These are phyloP conservation scores for Aurantiochytrium sp. DNA, from an alignment of 108 stramenopile species.

Conservation along the genomic window DNA sequence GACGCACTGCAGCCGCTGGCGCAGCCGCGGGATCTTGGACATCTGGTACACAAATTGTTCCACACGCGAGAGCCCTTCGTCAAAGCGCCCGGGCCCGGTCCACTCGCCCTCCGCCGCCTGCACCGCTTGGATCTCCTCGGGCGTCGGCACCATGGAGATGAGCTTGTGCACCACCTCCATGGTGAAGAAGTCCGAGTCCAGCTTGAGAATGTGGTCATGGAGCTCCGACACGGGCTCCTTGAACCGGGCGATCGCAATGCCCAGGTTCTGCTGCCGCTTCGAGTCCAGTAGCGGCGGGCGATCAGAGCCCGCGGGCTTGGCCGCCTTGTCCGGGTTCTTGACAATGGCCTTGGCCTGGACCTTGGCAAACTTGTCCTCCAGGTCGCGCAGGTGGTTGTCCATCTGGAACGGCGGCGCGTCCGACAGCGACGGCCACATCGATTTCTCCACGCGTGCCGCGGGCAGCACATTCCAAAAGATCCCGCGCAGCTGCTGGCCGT, in stretches of 20 bases:
- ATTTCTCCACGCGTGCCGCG: background rate
- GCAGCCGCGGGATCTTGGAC: conserved; percentile 19
- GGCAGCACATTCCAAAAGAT: conserved; percentile 28
- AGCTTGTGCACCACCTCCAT: conserved; percentile 33
- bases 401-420: conserved; percentile 10
- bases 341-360: background rate
- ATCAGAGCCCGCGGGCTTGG: background rate
- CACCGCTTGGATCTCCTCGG: conserved; percentile 17
- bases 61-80: background rate
- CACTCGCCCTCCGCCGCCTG: conserved; percentile 12
- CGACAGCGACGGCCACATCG: conserved; percentile 10
- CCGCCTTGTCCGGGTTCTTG: background rate
- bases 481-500: background rate
- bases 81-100: background rate
- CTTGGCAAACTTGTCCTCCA: conserved; percentile 19
- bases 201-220: conserved; percentile 12
- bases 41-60: conserved; percentile 20
- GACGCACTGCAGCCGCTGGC: conserved; percentile 10
- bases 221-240: conserved; percentile 15
- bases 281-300: background rate
- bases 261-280: conserved; percentile 17
- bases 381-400: background rate
- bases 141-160: conserved; percentile 6
- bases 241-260: conserved; percentile 23
- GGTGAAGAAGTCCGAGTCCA: conserved; percentile 12